Percentiles rank a stretch among this genome's conserved stretches.
phyloP scores from a whole-genome alignment of 2,329 filamentous ascomycete species.

The Periconia sp. region DNA sequence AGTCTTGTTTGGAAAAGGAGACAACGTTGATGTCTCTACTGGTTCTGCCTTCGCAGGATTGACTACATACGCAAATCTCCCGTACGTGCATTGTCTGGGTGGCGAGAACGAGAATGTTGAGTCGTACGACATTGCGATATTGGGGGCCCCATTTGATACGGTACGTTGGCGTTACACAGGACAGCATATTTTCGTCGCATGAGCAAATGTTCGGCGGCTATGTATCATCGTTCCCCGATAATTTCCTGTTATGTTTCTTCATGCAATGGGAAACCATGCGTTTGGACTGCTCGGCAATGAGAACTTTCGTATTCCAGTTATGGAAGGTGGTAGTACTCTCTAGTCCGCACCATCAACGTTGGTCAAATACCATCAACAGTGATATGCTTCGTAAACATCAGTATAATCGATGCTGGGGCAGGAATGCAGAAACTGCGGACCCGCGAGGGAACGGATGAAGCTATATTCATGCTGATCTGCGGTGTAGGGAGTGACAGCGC shows the following conservation, averaged over 20 bases:
- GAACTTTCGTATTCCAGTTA: no score
- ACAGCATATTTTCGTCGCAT: conserved; percentile 1
- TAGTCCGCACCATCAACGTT: no score
- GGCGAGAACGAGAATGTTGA: conserved; percentile 40
- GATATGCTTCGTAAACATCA: no score
- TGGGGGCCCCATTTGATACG: conserved; percentile 55
- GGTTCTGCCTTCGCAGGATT: conserved; percentile 44
- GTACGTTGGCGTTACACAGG: conserved; percentile 27
- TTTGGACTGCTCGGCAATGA: no score
- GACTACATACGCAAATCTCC: conserved; percentile 51
- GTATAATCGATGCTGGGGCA: no score
- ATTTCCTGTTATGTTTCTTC: no score
- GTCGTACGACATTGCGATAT: conserved; percentile 51
- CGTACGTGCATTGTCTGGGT: conserved; percentile 51
- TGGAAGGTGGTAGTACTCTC: no score
- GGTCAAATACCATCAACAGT: no score
- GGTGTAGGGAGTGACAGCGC: conserved; percentile 50
- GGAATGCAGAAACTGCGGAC: background rate
- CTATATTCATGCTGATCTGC: background rate
- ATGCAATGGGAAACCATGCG: no score
- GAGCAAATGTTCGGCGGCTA: background rate
- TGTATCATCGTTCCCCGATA: no score
- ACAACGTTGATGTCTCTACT: conserved; percentile 30
- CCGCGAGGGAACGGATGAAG: background rate
- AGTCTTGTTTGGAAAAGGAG: conserved; percentile 20